Base-by-base conservation (phyloP, 2,329 filamentous ascomycete species). In the Didymella sp. region DNA sequence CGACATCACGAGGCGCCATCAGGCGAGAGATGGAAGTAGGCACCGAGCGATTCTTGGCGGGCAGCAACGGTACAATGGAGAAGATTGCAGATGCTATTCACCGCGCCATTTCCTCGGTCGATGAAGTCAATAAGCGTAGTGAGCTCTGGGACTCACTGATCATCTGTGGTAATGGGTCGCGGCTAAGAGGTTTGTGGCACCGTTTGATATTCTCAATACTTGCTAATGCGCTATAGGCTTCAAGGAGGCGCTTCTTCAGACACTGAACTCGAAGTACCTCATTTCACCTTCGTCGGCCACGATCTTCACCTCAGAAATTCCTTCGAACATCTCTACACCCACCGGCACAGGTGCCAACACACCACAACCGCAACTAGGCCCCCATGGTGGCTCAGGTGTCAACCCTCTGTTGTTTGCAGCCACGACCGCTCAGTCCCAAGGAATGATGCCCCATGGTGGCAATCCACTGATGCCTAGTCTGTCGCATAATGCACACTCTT, bases 231-330 rank as follows among this genome's bases (percentile, higher is more conserved):
- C 12, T 17, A 9, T 33, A 80, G 92, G 95, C 5, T 94, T 99
- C 75, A 93, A 90, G 64, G 92, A 97, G 68, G 91, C 94, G 64
- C 87, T 99, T 44, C 76, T 98, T 33, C 85, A 89, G 67, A 92
- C 88, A 0, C 85, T 99, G 31, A 85, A 85, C 33, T 85, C 88
- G 45, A 92, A 93, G 63, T 95, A 96, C 75, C 85, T 97, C 51
- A 88, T 99, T 64, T 96, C 93, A 2, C 95, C 95, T 0, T 93
- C 89, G 25, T 94, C 92, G 1, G 92, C 92, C 47, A 97, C 93
- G 38, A 98, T 98, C 70, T 98, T 98, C 82, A 96, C 93, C 31
- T 96, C 92, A 21, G 95, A 99, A 77, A 87, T 98, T 33, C 95
- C 95, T 7, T 97, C 92, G 8, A 94, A 95, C 77, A 86, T 97